Evolutionary conservation across 768 basidiomycete genomes (phyloP), one percentile per base, ranked within the genome.

Genomic region (Leucocoprinus leucothites): DNA sequence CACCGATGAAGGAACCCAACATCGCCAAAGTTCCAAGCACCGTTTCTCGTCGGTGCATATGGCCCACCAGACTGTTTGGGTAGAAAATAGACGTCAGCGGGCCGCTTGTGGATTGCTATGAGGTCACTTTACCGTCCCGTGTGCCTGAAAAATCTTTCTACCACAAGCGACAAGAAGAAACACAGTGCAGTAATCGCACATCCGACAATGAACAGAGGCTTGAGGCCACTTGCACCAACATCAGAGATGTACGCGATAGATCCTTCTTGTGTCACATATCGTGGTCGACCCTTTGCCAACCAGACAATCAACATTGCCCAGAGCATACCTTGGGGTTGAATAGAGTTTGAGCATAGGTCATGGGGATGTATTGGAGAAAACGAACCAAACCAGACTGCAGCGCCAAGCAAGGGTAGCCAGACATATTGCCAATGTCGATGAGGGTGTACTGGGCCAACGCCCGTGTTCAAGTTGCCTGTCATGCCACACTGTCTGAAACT

Each of bases 241-340:
- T 91, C 88, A 40, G 87, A 89, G 46, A 91, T 89, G 67, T 86
- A 89, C n/a, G 83, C 81, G 49, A 89, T 81, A 1, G 67, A 67
- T 19, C 78, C 78, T 35, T 82, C 76, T 65, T 79, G 74, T 13
- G 84, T 78, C 14, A 74, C 74, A 60, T 85, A 85, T 63, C 74
- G 74, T 8, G 83, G 86, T 26, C 79, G 72, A 18, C 87, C 86
- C n/a, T 76, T 72, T 8, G 81, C 82, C 21, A 85, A 74, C 87
- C 87, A 91, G 25, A 82, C 82, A 52, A 89, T 78, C 26, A 91
- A 69, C 81, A 91, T 82, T 1, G 87, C 77, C 47, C 84, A 77
- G 8, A 91, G 72, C 11, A 80, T 87, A 18, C 73, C 82, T 79
- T 43, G 9, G 48, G 44, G 43, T 13, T 28, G 24, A 41, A 54